A percentile compares a stretch with the other conserved stretches of the same genome.
Conservation (phyloP, 176 grass and related monocot species). For the Areca catechu region DNA sequence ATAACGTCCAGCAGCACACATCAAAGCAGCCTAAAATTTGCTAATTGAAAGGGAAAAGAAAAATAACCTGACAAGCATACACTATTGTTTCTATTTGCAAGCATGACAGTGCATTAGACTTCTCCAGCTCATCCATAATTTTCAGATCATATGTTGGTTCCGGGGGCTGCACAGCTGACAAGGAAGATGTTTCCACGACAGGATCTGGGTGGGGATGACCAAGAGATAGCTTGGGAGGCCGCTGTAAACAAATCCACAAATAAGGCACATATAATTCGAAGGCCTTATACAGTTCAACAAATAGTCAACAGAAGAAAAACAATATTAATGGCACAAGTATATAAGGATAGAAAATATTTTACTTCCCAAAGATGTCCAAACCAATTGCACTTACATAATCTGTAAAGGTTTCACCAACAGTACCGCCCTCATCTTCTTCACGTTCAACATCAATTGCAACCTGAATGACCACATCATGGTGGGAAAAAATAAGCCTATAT, state of each 20-base stretch:
- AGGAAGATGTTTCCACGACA: slow-evolving; percentile 92
- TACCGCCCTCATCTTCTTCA: slow-evolving; percentile 96
- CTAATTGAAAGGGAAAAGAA: slow-evolving; percentile 11
- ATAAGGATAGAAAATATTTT: too few relatives aligned
- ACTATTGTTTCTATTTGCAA: slow-evolving; percentile 97
- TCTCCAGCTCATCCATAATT: slow-evolving; percentile 68
- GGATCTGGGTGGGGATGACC: slow-evolving; percentile 88
- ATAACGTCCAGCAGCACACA: not conserved
- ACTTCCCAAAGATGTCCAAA: slow-evolving; percentile 2
- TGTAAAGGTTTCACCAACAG: slow-evolving; percentile 83
- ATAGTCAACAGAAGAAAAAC: too few relatives aligned
- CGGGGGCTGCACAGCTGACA: slow-evolving; percentile 95
- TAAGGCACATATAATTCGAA: not conserved
- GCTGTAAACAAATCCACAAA: slow-evolving; percentile 37
- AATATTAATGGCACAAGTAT: too few relatives aligned
- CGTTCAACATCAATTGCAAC: slow-evolving; percentile 93
- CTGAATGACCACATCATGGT: slow-evolving; percentile 24
- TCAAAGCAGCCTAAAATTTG: not conserved
- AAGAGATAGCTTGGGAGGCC: slow-evolving; percentile 69
- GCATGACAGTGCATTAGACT: slow-evolving; percentile 77
- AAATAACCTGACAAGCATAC: slow-evolving; percentile 95
- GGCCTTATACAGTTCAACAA: too few relatives aligned
- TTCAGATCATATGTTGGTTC: slow-evolving; percentile 78
- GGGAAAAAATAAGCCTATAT: not conserved
- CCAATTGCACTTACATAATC: slow-evolving; percentile 66